Percentiles rank a stretch among this genome's conserved stretches.
phyloP scores from a whole-genome alignment of 2,329 filamentous ascomycete genomes.

The Truncatella angustata region DNA sequence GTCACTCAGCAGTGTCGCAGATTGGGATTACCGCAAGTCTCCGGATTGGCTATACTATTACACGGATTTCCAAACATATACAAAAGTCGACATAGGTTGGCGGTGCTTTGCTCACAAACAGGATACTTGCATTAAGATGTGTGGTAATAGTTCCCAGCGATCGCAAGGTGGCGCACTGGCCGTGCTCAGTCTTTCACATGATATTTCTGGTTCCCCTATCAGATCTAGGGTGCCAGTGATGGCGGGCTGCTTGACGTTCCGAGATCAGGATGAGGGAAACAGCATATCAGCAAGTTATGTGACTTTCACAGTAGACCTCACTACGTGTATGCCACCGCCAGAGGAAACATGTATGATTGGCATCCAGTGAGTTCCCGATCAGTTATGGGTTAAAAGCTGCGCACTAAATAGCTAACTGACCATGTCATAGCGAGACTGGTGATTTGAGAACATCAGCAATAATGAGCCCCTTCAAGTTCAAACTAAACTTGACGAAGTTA shows the following conservation, averaged over 20 bases:
- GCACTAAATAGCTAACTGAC: too few relatives aligned
- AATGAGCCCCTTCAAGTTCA: conserved; percentile 42
- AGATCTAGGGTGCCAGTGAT: conserved; percentile 15
- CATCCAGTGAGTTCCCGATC: conserved; percentile 41
- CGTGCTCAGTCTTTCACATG: conserved; percentile 31
- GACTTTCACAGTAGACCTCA: conserved; percentile 33
- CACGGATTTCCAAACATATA: too few relatives aligned
- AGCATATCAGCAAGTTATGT: conserved; percentile 40
- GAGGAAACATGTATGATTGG: conserved; percentile 33
- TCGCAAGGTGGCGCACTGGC: conserved; percentile 46
- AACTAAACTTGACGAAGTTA: conserved; percentile 29
- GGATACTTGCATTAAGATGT: conserved; percentile 33
- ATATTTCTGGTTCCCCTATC: conserved; percentile 11
- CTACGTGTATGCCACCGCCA: conserved; percentile 10
- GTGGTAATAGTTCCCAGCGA: conserved; percentile 39
- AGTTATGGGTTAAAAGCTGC: too few relatives aligned
- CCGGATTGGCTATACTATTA: too few relatives aligned
- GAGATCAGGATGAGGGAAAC: conserved; percentile 33
- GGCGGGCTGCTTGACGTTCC: conserved; percentile 36
- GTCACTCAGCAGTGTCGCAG: too few relatives aligned
- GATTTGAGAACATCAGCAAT: conserved; percentile 38
- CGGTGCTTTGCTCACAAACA: too few relatives aligned
- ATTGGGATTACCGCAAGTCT: too few relatives aligned
- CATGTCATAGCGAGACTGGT: conserved; percentile 37
- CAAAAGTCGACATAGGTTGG: too few relatives aligned